Conservation (phyloP, 768 basidiomycete genomes). For the Rickenella mellea region DNA sequence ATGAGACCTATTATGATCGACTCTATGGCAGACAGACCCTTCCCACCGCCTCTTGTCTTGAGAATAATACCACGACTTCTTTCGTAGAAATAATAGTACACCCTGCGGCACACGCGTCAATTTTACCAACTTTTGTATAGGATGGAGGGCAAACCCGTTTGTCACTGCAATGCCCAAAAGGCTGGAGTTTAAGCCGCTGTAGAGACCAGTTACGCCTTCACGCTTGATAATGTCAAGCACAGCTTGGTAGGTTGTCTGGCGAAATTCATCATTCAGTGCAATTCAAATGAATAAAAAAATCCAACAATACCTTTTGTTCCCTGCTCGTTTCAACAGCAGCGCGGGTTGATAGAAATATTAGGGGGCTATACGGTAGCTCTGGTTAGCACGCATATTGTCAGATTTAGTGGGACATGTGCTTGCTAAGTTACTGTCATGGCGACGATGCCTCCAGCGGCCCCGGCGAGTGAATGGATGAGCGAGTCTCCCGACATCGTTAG, state of each 20-base stretch:
- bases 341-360: slow-evolving; percentile 86
- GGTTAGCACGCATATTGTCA: slow-evolving; percentile 5
- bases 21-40: slow-evolving; percentile 76
- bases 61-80: slow-evolving; percentile 51
- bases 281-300: background rate
- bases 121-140: background rate
- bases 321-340: slow-evolving; percentile 85
- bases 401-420: slow-evolving; percentile 17
- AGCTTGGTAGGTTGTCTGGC: slow-evolving; percentile 55
- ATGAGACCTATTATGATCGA: slow-evolving; percentile 83
- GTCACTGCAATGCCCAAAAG: slow-evolving; percentile 88
- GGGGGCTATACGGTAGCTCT: slow-evolving; percentile 45
- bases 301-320: slow-evolving; percentile 51
- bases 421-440: slow-evolving; percentile 91
- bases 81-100: slow-evolving; percentile 92
- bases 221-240: slow-evolving; percentile 69
- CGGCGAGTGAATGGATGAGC: slow-evolving; percentile 77
- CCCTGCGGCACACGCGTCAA: slow-evolving; percentile 31
- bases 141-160: slow-evolving; percentile 53
- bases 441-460: slow-evolving; percentile 80
- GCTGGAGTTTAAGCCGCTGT: slow-evolving; percentile 78
- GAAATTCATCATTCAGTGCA: background rate
- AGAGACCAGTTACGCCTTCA: slow-evolving; percentile 79
- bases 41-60: slow-evolving; percentile 43
- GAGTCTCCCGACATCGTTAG: slow-evolving; percentile 47